These are phyloP conservation scores for Senecio squalidus DNA, from an alignment of 140 eudicot genomes.

Conservation along the genomic window DNA sequence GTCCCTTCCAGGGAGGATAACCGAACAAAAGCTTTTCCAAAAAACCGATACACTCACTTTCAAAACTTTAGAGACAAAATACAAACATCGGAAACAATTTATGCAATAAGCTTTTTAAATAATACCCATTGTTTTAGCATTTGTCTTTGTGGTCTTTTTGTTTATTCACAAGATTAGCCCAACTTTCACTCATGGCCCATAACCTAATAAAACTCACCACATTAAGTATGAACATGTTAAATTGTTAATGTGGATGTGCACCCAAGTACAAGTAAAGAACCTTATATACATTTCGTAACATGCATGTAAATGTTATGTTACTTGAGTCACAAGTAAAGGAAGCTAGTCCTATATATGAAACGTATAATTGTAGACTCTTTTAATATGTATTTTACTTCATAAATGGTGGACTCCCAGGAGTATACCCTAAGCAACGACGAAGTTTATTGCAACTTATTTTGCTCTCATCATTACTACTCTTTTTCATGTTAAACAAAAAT, in stretches of 20 bases:
- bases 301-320: background rate
- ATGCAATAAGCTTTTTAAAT: no score
- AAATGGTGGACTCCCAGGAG: conserved; percentile 30
- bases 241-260: conserved; percentile 3
- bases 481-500: conserved; percentile 34
- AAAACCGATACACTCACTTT: no score
- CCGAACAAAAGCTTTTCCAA: no score
- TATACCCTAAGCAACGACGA: conserved; percentile 39
- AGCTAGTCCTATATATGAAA: conserved; percentile 8
- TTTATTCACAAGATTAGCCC: no score
- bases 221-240: background rate
- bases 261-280: conserved; percentile 2
- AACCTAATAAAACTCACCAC: no score
- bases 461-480: conserved; percentile 22
- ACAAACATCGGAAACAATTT: no score
- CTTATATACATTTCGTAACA: background rate
- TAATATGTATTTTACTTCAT: conserved; percentile 22
- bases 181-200: no score
- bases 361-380: conserved; percentile 5
- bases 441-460: conserved; percentile 26
- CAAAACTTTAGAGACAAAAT: no score
- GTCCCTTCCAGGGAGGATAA: no score
- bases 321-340: conserved; percentile 5
- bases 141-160: no score
- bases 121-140: no score